Evolutionary conservation across 2,329 filamentous ascomycete species (phyloP), one percentile per base, ranked within the genome.

Genomic region (Ophiobolus disseminans): DNA sequence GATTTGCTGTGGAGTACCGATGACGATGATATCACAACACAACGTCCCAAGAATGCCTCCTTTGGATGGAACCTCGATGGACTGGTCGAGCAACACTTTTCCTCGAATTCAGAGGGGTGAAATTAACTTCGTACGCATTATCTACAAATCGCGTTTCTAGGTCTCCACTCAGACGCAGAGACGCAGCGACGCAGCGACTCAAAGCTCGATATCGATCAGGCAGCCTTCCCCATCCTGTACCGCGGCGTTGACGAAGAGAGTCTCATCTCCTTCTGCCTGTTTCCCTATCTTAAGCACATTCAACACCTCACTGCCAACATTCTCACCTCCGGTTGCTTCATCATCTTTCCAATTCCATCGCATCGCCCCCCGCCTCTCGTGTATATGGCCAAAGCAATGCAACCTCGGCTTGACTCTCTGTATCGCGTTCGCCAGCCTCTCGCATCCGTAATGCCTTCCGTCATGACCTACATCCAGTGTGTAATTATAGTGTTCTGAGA

Each of bases 371-470:
- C n/a, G n/a, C n/a, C n/a, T n/a, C n/a, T n/a, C n/a, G n/a, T n/a
- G n/a, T n/a, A n/a, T 7, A 11, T 26, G 23, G 6, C 23, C 23
- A 26, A 26, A 26, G 23, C 23, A 26, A 26, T 26, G 23, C 11
- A 26, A 11, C 23, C 23, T 26, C 11, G 23, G 23, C 11, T 11
- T 26, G 7, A 11, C 23, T 26, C 23, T 26, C 11, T 11, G 23
- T 26, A 26, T 26, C 23, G 23, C 23, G 11, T 26, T 22, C 13
- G 36, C 40, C 4, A 53, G 40, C 22, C 40, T 48, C 17, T 40
- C 20, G 37, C 49, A 48, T 7, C 45, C 45, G 13, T 28, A 45
- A 21, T 53, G 49, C 30, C 21, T 14, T 13, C 40, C 49, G 14
- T 40, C 17, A 0, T 31, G 13, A 19, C 42, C 37, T 14, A 45